A percentile compares a stretch with the other conserved stretches of the same genome.
Conservation (phyloP, 176 grass and related monocot genomes). For the Zea mays region Zm-B73-REFERENCE-NAM-5.0 NC_050100.1:177760001-177760500, state of each 20-base stretch:
- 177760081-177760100: too few relatives aligned
- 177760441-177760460: conserved; percentile 55
- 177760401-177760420: background rate
- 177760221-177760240: background rate
- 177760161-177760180: background rate
- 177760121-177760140: too few relatives aligned
- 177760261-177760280: conserved; percentile 5
- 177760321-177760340: background rate
- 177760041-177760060: too few relatives aligned
- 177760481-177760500: conserved; percentile 53
- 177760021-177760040: too few relatives aligned
- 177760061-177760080: too few relatives aligned
- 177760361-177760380: background rate
- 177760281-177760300: background rate
- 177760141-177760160: too few relatives aligned
- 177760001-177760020: too few relatives aligned
- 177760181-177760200: background rate
- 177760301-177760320: background rate
- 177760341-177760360: conserved; percentile 5
- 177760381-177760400: background rate
- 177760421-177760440: conserved; percentile 17
- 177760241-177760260: background rate
- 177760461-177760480: conserved; percentile 59
- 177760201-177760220: background rate
- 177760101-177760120: too few relatives aligned